Base-by-base conservation (phyloP, 1,284 basidiomycete species). In the Ceraceosorus guamensis region DNA sequence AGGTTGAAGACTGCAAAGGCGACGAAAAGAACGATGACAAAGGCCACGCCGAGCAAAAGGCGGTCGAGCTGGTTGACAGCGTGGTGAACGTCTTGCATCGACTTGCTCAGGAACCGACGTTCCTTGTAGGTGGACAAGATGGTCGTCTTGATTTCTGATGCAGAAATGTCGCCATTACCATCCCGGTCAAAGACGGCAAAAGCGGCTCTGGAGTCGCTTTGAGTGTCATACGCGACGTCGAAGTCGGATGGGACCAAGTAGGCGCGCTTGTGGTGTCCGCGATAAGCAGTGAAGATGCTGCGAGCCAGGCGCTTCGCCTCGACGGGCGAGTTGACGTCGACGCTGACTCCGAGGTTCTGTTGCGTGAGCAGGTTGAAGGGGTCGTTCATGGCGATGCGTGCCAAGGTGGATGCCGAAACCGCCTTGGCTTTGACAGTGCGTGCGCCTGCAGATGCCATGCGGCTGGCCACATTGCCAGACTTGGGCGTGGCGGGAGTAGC, bases 151-250 rank as follows among this genome's bases (percentile, higher is more conserved):
- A 89, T 82, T 77, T 89, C 88, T 34, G 82, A 79, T 52, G 84
- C 82, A n/a, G 85, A 84, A 55, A 89, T 81, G 71, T 89, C 87
- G 16, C 86, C 86, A 62, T 89, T 87, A 67, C 83, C 81, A 71
- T 89, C 87, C 61, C 79, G 56, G 56, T 73, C 70, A 68, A 89
- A 87, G 34, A 88, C 82, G 48, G 82, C 81, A 79, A 89, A 89
- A 2, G 87, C 87, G 10, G 79, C 79, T 53, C 81, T 78, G 10
- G 86, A 84, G 16, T 81, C 81, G 49, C 79, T 80, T 5, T 78
- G 74, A n/a, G 80, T 81, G 13, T 79, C 62, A 70, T 86, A 89
- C 5, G 85, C 87, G 6, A 84, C 83, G 56, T 82, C 80, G 67
- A 89, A 87, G 74, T 89, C 88, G 31, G 80, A 77, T 13, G 85